Percentiles rank a stretch among this genome's conserved stretches.
Evolutionary conservation across 1,284 basidiomycete genomes (phyloP).

Genomic region (Ustilago nuda): DNA sequence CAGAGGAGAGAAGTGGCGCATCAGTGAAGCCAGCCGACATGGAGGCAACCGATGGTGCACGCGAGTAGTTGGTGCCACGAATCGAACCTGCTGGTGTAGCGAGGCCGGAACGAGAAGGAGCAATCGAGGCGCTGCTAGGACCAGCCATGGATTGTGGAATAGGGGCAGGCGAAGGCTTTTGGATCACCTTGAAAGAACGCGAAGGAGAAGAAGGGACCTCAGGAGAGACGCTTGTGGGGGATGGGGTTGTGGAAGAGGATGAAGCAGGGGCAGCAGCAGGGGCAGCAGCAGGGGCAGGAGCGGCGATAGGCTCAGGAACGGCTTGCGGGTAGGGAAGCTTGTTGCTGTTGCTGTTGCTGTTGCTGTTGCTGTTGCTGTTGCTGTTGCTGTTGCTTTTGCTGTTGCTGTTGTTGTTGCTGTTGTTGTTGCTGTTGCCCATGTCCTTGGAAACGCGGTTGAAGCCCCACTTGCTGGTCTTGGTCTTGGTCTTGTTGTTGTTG

Average conservation of each 20-base stretch:
- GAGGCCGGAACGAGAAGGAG: slow-evolving; percentile 30
- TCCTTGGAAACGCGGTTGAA: slow-evolving; percentile 50
- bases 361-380: slow-evolving; percentile 9
- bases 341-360: slow-evolving; percentile 13
- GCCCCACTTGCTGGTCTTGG: slow-evolving; percentile 46
- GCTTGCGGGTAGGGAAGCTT: slow-evolving; percentile 43
- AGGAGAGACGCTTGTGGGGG: slow-evolving; percentile 17
- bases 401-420: slow-evolving; percentile 19
- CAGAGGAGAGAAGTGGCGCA: slow-evolving; percentile 45
- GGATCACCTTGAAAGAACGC: slow-evolving; percentile 52
- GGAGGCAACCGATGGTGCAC: slow-evolving; percentile 46
- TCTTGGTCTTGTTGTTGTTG: slow-evolving; percentile 31
- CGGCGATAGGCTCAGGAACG: slow-evolving; percentile 20
- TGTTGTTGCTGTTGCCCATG: slow-evolving; percentile 6
- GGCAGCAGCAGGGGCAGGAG: slow-evolving; percentile 11
- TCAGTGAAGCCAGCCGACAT: slow-evolving; percentile 45
- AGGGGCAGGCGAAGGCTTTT: slow-evolving; percentile 28
- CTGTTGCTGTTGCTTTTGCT: slow-evolving; percentile 2
- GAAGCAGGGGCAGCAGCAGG: slow-evolving; percentile 6
- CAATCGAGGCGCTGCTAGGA: slow-evolving; percentile 32
- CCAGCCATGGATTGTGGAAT: slow-evolving; percentile 21
- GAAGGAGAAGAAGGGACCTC: slow-evolving; percentile 32
- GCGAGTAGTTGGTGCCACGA: slow-evolving; percentile 45
- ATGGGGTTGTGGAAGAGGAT: slow-evolving; percentile 16
- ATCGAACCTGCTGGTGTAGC: slow-evolving; percentile 49